Evolutionary conservation across 306 rosid genomes (phyloP), one percentile per base, ranked within the genome.

Genomic region (Pterocarpus santalinus): DNA sequence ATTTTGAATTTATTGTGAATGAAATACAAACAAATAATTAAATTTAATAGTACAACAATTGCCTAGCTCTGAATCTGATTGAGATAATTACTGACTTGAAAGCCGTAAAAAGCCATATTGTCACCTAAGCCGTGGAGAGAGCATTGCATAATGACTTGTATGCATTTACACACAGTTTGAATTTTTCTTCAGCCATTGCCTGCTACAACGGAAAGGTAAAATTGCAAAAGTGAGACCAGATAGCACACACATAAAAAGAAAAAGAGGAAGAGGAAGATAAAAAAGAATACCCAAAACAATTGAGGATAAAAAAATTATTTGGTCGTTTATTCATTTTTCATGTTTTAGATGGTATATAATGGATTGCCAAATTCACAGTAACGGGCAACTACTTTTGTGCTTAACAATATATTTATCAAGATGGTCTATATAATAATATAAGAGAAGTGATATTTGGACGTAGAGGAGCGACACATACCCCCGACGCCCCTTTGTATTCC

Each of bases 131-230:
- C 1, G 90, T 70, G 81, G 95, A 82, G 69, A 92, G 83, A 34
- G 91, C 94, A 78, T 78, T 78, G 87, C 92, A 87, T 78, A 94
- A 83, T 34, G 98, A 87, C 57, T 90, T 91, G 91, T 94, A 94
- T 6, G 98, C 97, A 84, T 76, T 84, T 49, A 87, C 87, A 77
- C 97, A 95, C 0, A 74, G 79, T 82, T 88, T 95, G 84, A 95
- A 95, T 82, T 90, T 95, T 82, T 95, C 98, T 83, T 84, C 95
- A 41, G 97, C 97, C 77, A 83, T 73, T 65, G 81, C 92, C 97
- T 91, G 94, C 70, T 68, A 80, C 69, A 58, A 78, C 30, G 33
- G 16, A 79, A 78, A 65, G 47, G 10, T 34, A 38, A 39, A 51
- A 68, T 38, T 2, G 52, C 41, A 13, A 63, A 36, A 9, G 58